Conservation (phyloP, 768 basidiomycete genomes). For the Mycena polygramma region DNA sequence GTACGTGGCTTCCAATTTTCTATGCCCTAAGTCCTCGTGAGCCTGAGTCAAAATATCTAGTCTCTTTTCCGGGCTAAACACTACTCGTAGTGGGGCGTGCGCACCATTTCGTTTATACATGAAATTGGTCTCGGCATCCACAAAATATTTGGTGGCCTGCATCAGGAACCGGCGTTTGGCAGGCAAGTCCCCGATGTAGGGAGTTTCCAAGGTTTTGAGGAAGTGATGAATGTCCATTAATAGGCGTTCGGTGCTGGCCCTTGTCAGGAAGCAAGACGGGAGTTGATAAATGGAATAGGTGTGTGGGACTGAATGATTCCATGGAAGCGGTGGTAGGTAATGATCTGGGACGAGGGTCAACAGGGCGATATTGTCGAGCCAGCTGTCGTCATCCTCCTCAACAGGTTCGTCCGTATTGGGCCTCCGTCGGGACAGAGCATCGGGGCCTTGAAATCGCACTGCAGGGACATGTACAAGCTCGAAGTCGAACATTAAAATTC, state of each 20-base stretch:
- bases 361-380: slow-evolving; percentile 17
- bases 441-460: too few relatives aligned
- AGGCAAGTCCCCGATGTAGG: background rate
- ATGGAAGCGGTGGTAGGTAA: background rate
- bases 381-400: slow-evolving; percentile 40
- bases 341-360: background rate
- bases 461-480: too few relatives aligned
- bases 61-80: slow-evolving; percentile 2
- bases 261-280: slow-evolving; percentile 1
- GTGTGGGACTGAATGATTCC: background rate
- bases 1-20: slow-evolving; percentile 1
- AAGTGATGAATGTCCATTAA: slow-evolving; percentile 10
- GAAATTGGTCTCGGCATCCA: background rate
- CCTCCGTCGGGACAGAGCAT: background rate
- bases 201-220: slow-evolving; percentile 4
- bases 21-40: slow-evolving; percentile 8
- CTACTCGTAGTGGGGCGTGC: background rate
- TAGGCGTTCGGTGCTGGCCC: background rate
- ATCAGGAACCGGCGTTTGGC: background rate
- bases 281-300: background rate
- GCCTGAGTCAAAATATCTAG: slow-evolving; percentile 3
- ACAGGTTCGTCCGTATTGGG: slow-evolving; percentile 25
- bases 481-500: too few relatives aligned
- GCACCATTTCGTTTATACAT: slow-evolving; percentile 3
- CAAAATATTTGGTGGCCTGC: slow-evolving; percentile 6